A percentile compares a stretch with the other conserved stretches of the same genome.
Conservation (phyloP, 768 basidiomycete genomes). For the Serendipita indica region DNA sequence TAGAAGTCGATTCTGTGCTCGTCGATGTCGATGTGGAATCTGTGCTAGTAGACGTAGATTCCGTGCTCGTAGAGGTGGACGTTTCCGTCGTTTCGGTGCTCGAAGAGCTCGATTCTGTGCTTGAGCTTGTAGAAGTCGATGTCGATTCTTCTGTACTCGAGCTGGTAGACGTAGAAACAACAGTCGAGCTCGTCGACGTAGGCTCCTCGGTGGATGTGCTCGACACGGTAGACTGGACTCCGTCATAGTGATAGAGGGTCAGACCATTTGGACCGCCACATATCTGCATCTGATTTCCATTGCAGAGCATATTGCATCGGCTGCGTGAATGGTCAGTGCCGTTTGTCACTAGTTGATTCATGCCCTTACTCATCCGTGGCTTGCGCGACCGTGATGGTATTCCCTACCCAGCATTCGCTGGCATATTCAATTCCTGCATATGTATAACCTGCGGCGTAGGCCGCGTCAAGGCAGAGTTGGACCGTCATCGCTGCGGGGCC, state of each 20-base stretch:
- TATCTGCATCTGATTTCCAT: constrained; percentile 23
- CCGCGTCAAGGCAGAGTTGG: constrained; percentile 44
- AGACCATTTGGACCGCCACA: constrained; percentile 61
- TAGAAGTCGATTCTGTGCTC: background rate
- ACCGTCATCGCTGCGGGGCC: constrained; percentile 34
- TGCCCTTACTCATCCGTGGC: background rate
- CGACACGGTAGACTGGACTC: too few species aligned
- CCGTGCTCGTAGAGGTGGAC: background rate
- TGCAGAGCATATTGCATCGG: constrained; percentile 53
- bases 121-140: too few species aligned
- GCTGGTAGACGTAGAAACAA: too few species aligned
- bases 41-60: too few species aligned
- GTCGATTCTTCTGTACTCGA: background rate
- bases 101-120: background rate
- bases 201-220: background rate
- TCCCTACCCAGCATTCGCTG: constrained; percentile 37
- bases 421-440: constrained; percentile 29
- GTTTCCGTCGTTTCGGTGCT: background rate
- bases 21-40: background rate
- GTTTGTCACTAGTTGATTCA: constrained; percentile 18
- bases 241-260: constrained; percentile 56
- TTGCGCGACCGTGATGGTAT: background rate
- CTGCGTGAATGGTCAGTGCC: too few species aligned
- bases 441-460: constrained; percentile 38
- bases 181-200: background rate